Evolutionary conservation across 805 yeast species (phyloP), one percentile per base, ranked within the genome.

Genomic region (Clavispora vitiphila): DNA sequence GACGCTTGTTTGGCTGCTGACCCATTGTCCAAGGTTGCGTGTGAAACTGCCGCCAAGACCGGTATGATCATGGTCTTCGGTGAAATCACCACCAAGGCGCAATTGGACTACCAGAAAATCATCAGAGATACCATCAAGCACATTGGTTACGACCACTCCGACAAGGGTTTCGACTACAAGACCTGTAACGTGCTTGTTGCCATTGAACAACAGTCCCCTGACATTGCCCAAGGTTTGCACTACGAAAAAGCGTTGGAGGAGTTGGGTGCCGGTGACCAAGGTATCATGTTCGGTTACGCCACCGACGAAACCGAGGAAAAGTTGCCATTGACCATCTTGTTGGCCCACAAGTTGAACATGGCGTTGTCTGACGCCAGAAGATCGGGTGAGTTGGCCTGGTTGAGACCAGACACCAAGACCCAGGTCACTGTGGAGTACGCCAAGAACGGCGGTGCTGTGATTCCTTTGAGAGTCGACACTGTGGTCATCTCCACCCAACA

Each of bases 211-310:
- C 99, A 93, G 77, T 89, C 97, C 40, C 93, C 96, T 58, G 99
- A 93, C 75, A 93, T 93, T 62, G 99, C 99, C 49, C 98, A 91
- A 76, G 99, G 99, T 81, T 81, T 93, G 64, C 98, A 93, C 74
- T 86, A 86, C 74, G 97, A 93, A 67, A 80, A 83, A 74, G 96
- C 86, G 42, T 76, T 93, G 53, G 99, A 93, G 78, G 95, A 93
- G 47, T 81, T 93, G 63, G 99, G 99, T 71, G 99, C 99, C 54
- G 99, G 99, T 83, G 99, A 93, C 77, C 99, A 93, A 76, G 99
- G 99, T 84, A 93, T 93, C 69, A 93, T 93, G 99, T 93, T 93
- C 67, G 99, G 99, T 72, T 93, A 93, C 72, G 99, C 99, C 58
- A 83, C 98, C 50, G 96, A 93, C 63, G 99, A 93, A 78, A 90